phyloP scores from a whole-genome alignment of 768 basidiomycete species.

The Pholiota microspora region DNA sequence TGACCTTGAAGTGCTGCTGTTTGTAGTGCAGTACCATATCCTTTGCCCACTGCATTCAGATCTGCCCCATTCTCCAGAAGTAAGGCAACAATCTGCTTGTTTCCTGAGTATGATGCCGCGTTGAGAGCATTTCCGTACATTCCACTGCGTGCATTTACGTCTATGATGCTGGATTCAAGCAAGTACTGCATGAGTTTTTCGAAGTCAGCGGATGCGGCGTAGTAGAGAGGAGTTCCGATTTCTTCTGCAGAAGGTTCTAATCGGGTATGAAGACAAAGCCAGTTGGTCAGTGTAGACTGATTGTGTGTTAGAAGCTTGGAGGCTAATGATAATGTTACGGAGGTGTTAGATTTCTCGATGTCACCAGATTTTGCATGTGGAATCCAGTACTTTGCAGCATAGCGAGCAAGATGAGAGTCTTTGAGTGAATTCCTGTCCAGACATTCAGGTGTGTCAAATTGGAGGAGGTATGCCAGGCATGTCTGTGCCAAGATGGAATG shows the following conservation, averaged over 20 bases:
- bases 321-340: not conserved
- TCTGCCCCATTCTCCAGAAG: not conserved
- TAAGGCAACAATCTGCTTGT: not conserved
- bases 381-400: not conserved
- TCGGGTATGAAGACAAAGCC: not conserved
- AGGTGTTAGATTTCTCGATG: not conserved
- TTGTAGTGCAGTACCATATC: not conserved
- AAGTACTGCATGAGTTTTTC: not conserved
- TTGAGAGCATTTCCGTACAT: not conserved
- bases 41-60: not conserved
- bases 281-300: not conserved
- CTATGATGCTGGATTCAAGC: not conserved
- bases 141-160: not conserved
- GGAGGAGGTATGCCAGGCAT: not conserved
- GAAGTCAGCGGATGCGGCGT: not conserved
- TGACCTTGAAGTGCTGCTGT: not conserved
- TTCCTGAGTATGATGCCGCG: not conserved
- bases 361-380: not conserved
- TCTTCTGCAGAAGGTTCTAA: no score
- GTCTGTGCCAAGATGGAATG: not conserved
- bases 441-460: not conserved
- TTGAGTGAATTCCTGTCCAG: not conserved
- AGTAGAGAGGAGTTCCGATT: not conserved
- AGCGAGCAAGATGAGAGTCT: not conserved
- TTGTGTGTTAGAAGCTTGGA: not conserved